Percentiles rank a stretch among this genome's conserved stretches.
Evolutionary conservation across 305 asterid species (phyloP).

Genomic region (Ilex paraguariensis): DNA sequence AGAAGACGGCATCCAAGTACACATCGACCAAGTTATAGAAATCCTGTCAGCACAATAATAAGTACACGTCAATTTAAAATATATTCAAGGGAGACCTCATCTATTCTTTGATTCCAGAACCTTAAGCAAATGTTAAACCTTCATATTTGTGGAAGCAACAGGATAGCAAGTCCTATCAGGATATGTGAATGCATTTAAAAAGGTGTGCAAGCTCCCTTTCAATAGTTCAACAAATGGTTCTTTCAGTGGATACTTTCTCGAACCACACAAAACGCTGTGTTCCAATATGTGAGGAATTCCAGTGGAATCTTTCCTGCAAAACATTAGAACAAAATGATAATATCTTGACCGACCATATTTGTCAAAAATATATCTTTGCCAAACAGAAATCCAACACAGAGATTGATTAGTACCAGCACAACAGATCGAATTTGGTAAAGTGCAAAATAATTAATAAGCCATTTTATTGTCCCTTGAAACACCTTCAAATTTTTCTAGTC

Average conservation of each 20-base stretch:
- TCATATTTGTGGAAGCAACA: slow-evolving; percentile 91
- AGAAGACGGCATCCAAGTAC: slow-evolving; percentile 94
- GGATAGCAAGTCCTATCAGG: slow-evolving; percentile 99
- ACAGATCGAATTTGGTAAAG: too few species aligned
- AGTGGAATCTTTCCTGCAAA: slow-evolving; percentile 91
- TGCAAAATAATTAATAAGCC: too few species aligned
- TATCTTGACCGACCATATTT: neutral
- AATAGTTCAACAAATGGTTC: slow-evolving; percentile 95
- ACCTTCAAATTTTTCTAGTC: too few species aligned
- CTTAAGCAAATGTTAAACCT: slow-evolving; percentile 39
- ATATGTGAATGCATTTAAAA: slow-evolving; percentile 95
- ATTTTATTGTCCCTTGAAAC: too few species aligned
- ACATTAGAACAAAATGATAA: slow-evolving; percentile 3
- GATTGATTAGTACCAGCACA: too few species aligned
- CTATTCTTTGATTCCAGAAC: neutral
- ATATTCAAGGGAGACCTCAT: neutral
- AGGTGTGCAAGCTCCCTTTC: slow-evolving; percentile 95
- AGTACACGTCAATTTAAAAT: slow-evolving; percentile 19
- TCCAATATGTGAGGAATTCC: slow-evolving; percentile 98
- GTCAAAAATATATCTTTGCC: too few species aligned
- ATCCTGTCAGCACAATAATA: slow-evolving; percentile 49
- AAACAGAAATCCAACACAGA: too few species aligned
- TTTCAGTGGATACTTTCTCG: slow-evolving; percentile 93
- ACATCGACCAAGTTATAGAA: slow-evolving; percentile 99
- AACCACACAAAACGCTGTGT: slow-evolving; percentile 96